Base-by-base conservation (phyloP, 495 filamentous ascomycete species). In the Pseudoneurospora amorphoporcata region DNA sequence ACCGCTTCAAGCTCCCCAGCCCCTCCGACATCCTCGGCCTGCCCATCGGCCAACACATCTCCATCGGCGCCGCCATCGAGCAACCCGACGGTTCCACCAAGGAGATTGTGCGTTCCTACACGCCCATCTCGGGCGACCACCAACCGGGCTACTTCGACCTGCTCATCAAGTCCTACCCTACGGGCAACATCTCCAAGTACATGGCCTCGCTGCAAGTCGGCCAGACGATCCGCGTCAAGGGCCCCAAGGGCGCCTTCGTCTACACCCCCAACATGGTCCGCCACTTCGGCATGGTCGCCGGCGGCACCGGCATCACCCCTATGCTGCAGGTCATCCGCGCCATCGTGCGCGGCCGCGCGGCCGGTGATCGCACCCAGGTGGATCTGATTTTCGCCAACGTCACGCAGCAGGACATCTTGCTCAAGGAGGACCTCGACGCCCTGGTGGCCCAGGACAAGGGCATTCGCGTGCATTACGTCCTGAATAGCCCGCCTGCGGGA, bases 41-140 rank as follows among this genome's bases (percentile, higher is more conserved):
- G 23, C 95, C 95, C 72, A 99, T 98, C 83, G 95, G 95, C 76
- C 95, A 99, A 81, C 95, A 99, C 84, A 97, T 99, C 84, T 97
- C 95, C 73, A 92, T 99, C 79, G 91, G 91, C 76, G 94, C 95
- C 42, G 88, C 82, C 69, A 90, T 95, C 70, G 74, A 79, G 17
- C 85, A 87, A 72, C 80, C 85, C 45, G 88, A 91, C 72, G 91
- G 91, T 73, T 85, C 88, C 75, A 86, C 85, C 73, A 97, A 97
- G 84, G 93, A 97, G 76, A 91, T 98, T 73, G 89, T 97, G 14
- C 94, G 95, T 79, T 96, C 93, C 32, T 99, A 99, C 86, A 99
- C 95, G 14, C 95, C 95, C 58, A 97, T 98, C 81, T 94, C 92
- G 70, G 94, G 91, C 74, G 95, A 98, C 85, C 87, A 94, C 75